These are phyloP conservation scores for Tubosaeta brunneosetosa DNA, from an alignment of 768 basidiomycete species.

Conservation along the genomic window DNA sequence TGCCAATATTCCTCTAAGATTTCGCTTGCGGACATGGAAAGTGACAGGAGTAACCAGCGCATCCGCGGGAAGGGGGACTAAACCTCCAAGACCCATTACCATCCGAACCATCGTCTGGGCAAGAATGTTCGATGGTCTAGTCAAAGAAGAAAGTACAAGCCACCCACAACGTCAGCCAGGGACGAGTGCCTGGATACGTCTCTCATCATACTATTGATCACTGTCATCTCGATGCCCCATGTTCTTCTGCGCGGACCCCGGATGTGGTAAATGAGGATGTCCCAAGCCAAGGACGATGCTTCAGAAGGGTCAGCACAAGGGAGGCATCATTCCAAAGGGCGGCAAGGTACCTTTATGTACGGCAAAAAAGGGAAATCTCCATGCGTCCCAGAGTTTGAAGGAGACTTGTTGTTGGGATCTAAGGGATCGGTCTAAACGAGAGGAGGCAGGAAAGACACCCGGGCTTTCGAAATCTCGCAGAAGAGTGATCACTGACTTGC, in stretches of 20 bases:
- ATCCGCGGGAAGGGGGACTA: conserved; percentile 85
- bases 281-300: conserved; percentile 46
- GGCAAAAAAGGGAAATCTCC: conserved; percentile 65
- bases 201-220: conserved; percentile 80
- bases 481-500: conserved; percentile 21
- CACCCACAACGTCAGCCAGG: conserved; percentile 74
- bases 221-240: conserved; percentile 95
- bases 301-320: neutral
- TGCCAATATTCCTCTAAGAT: conserved; percentile 74
- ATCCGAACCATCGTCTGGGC: conserved; percentile 45
- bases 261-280: conserved; percentile 73
- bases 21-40: conserved; percentile 70
- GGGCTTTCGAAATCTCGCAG: conserved; percentile 58
- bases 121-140: conserved; percentile 3
- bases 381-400: conserved; percentile 62
- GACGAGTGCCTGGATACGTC: conserved; percentile 77
- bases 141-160: neutral
- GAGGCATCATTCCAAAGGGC: neutral
- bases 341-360: conserved; percentile 50
- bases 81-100: conserved; percentile 73
- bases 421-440: conserved; percentile 66
- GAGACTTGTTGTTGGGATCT: conserved; percentile 53
- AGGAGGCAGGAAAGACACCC: conserved; percentile 66
- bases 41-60: conserved; percentile 94
- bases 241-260: conserved; percentile 85